Evolutionary conservation across 2,329 filamentous ascomycete genomes (phyloP), one percentile per base, ranked within the genome.

Genomic region (Colletotrichum higginsianum): DNA sequence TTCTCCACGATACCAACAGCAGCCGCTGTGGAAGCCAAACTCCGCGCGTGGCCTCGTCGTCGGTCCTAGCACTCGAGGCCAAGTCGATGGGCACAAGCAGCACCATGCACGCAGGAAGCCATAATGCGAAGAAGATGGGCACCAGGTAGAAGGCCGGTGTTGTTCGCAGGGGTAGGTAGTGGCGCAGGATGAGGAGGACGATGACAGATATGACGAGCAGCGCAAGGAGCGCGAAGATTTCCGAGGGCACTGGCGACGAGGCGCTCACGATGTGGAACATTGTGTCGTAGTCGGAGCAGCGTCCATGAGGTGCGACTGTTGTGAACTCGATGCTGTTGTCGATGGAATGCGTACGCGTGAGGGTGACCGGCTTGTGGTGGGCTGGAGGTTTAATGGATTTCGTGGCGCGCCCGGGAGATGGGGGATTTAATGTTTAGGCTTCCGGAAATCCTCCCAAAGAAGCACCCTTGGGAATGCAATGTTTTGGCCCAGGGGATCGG

Each of bases 51-150:
- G 89, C 87, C 72, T 89, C 90, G 81, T 93, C 92, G 72, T 93
- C 91, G 61, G 91, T 91, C 58, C 90, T 88, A 26, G 94, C 92
- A 79, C 90, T 96, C 8, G 95, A 98, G 1, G 96, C 95, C 75
- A 99, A 90, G 82, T 99, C 96, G 81, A 99, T 97, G 6, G 96
- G 96, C 8, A 99, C 95, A 26, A 99, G 89, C 30, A 99, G 86
- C 30, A 98, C 90, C 78, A 97, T 96, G 81, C 93, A 95, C 57
- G 94, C 94, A 13, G 96, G 97, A 7, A 99, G 90, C 79, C 94
- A 95, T 76, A 99, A 88, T n/a, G 96, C 94, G 75, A 99, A 93
- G 84, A 99, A 99, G 73, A 99, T 94, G 46, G 96, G 96, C 2
- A 98, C 88, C 61, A 95, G 88, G 61, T 98, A 91, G 82, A 97